Evolutionary conservation across 441 rosid species (phyloP).

Genomic region (Bocquillonia castaneifolia): DNA sequence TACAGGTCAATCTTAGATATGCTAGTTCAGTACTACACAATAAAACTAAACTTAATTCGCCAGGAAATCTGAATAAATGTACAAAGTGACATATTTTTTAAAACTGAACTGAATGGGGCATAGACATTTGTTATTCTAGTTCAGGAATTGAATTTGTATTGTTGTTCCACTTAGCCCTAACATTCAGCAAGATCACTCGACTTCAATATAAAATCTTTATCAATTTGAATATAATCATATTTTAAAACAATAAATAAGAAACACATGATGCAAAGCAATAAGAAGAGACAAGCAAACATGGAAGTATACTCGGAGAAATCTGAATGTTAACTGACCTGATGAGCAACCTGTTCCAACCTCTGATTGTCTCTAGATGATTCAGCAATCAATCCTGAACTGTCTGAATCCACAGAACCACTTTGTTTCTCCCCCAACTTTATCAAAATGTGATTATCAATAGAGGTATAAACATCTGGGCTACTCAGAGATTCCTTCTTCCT

Average conservation of each 20-base stretch:
- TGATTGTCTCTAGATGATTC: constrained; percentile 52
- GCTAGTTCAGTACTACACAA: not conserved
- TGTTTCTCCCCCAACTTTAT: constrained; percentile 40
- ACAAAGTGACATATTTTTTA: too few relatives aligned
- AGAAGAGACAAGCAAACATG: constrained; percentile 13
- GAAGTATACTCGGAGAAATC: constrained; percentile 7
- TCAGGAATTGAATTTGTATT: not conserved
- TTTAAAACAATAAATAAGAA: constrained; percentile 4
- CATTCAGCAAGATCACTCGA: not conserved
- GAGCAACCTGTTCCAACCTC: constrained; percentile 44
- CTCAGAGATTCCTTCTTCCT: constrained; percentile 57
- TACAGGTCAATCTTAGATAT: not conserved
- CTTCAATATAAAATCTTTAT: not conserved
- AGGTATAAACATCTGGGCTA: constrained; percentile 47
- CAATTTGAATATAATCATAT: not conserved
- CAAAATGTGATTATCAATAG: constrained; percentile 30
- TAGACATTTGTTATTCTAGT: too few relatives aligned
- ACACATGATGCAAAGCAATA: not conserved
- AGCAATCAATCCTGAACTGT: constrained; percentile 35
- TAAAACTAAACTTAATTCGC: not conserved
- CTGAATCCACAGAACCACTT: constrained; percentile 34
- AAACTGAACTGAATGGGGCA: too few relatives aligned
- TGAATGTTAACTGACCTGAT: constrained; percentile 42
- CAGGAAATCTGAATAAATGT: not conserved
- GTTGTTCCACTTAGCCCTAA: not conserved